A percentile compares a stretch with the other conserved stretches of the same genome.
Conservation (phyloP, 1,139 yeast species). For the Sugiyamaella pinicola region DNA sequence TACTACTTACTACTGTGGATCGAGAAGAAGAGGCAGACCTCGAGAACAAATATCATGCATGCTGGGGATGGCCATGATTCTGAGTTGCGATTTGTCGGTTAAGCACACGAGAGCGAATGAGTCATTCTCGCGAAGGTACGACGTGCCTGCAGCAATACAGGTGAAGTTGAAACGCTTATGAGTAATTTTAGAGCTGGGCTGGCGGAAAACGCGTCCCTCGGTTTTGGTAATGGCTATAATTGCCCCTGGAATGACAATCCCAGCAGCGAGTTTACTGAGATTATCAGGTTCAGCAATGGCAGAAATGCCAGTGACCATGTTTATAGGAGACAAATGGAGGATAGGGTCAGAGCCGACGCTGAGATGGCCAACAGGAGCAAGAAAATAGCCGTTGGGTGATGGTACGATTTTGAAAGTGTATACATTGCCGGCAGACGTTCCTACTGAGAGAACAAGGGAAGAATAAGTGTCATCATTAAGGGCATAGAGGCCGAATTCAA, state of each 20-base stretch:
- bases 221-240: constrained; percentile 58
- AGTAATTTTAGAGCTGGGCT: constrained; percentile 55
- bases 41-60: constrained; percentile 51
- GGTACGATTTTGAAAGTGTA: constrained; percentile 70
- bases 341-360: constrained; percentile 55
- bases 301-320: constrained; percentile 57
- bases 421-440: constrained; percentile 78
- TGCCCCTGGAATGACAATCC: constrained; percentile 63
- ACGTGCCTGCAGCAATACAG: constrained; percentile 59
- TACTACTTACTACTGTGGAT: constrained; percentile 41
- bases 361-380: constrained; percentile 55
- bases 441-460: constrained; percentile 70
- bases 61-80: constrained; percentile 55
- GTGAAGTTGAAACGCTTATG: constrained; percentile 51
- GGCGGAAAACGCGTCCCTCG: constrained; percentile 65
- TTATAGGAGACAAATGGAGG: constrained; percentile 59
- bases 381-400: constrained; percentile 64
- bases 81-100: constrained; percentile 47
- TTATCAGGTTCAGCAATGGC: constrained; percentile 64
- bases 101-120: constrained; percentile 49
- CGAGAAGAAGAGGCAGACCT: constrained; percentile 48
- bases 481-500: constrained; percentile 75
- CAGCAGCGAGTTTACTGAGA: constrained; percentile 64
- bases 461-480: constrained; percentile 65
- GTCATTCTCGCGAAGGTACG: constrained; percentile 49